A percentile compares a stretch with the other conserved stretches of the same genome.
Conservation (phyloP, 345 rosid species). For the Sonneratia caseolaris region DNA sequence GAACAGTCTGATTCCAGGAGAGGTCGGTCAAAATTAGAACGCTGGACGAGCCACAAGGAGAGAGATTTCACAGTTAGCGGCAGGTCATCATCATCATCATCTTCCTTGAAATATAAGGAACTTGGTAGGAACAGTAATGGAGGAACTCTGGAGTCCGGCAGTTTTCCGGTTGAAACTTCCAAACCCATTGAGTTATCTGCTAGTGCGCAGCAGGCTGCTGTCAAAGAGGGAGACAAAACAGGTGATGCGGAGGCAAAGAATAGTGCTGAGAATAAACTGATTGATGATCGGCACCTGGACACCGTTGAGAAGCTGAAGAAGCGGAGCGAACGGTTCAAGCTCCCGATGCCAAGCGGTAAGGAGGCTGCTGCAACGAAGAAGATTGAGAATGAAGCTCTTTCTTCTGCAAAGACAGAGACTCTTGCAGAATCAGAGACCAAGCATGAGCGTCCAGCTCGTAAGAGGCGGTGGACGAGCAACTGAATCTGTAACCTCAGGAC, state of each 20-base stretch:
- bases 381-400: slow-evolving; percentile 46
- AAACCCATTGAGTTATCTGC: slow-evolving; percentile 29
- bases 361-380: slow-evolving; percentile 45
- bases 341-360: slow-evolving; percentile 82
- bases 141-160: slow-evolving; percentile 28
- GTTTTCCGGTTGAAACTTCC: slow-evolving; percentile 12
- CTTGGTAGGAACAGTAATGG: slow-evolving; percentile 35
- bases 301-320: slow-evolving; percentile 97
- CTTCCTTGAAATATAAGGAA: slow-evolving; percentile 56
- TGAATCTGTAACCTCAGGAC: slow-evolving; percentile 16
- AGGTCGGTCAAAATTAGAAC: slow-evolving; percentile 86
- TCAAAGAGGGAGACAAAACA: slow-evolving; percentile 20
- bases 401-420: slow-evolving; percentile 44
- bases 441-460: slow-evolving; percentile 83
- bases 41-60: slow-evolving; percentile 93
- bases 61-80: slow-evolving; percentile 46
- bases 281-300: slow-evolving; percentile 67
- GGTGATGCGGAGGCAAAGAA: slow-evolving; percentile 36
- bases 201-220: not conserved
- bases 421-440: slow-evolving; percentile 61
- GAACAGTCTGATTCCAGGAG: slow-evolving; percentile 68
- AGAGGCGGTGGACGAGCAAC: slow-evolving; percentile 76
- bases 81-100: slow-evolving; percentile 43
- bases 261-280: slow-evolving; percentile 42
- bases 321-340: slow-evolving; percentile 94